These are phyloP conservation scores for Blastomyces percursus DNA, from an alignment of 2,329 filamentous ascomycete genomes.

Conservation along the genomic window DNA sequence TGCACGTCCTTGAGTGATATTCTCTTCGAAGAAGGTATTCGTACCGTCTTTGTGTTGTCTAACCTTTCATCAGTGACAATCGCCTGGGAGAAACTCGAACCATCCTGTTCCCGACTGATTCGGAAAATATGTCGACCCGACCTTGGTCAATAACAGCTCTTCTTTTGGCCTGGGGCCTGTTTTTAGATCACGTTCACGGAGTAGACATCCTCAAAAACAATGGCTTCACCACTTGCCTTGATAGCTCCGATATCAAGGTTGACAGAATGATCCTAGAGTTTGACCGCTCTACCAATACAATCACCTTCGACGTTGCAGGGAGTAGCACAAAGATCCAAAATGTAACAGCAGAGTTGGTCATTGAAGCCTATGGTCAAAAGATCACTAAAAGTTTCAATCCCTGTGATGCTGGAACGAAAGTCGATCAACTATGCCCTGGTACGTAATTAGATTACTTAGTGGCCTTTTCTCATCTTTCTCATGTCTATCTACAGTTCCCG, in stretches of 20 bases:
- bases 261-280: slow-evolving; percentile 67
- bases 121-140: slow-evolving; percentile 20
- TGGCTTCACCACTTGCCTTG: slow-evolving; percentile 64
- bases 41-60: neutral
- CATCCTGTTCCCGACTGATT: neutral
- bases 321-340: slow-evolving; percentile 64
- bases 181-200: slow-evolving; percentile 42
- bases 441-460: slow-evolving; percentile 24
- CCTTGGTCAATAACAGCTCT: slow-evolving; percentile 14
- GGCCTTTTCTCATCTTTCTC: neutral
- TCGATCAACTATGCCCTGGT: slow-evolving; percentile 73
- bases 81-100: neutral
- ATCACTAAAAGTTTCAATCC: slow-evolving; percentile 77
- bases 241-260: slow-evolving; percentile 52
- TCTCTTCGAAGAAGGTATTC: neutral
- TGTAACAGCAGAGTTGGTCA: slow-evolving; percentile 62
- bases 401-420: slow-evolving; percentile 55
- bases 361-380: slow-evolving; percentile 72
- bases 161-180: slow-evolving; percentile 20
- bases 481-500: slow-evolving; percentile 47
- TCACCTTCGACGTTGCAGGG: slow-evolving; percentile 75
- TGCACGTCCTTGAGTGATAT: neutral
- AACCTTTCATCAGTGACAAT: neutral
- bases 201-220: slow-evolving; percentile 65
- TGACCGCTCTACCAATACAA: slow-evolving; percentile 58